phyloP scores from a whole-genome alignment of 148 eudicot species.

The Rhododendron henanense region DNA sequence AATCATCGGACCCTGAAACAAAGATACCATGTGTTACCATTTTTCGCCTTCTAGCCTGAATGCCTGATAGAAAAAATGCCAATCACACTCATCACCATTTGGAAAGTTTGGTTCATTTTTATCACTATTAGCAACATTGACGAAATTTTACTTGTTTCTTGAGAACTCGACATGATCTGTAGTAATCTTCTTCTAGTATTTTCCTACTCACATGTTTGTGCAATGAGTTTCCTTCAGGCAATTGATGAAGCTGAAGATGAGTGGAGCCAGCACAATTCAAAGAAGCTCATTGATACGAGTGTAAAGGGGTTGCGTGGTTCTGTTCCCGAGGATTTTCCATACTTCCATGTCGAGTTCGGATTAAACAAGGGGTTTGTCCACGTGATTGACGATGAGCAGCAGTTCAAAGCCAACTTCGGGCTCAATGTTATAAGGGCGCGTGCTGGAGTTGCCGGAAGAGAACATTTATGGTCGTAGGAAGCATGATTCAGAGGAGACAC shows the following conservation, averaged over 20 bases:
- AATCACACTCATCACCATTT: not conserved
- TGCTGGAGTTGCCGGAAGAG: conserved; percentile 66
- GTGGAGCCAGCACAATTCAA: conserved; percentile 95
- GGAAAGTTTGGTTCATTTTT: not conserved
- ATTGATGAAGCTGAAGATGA: conserved; percentile 97
- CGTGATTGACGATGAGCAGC: conserved; percentile 75
- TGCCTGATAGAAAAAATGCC: not conserved
- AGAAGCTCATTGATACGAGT: conserved; percentile 84
- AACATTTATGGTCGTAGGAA: conserved; percentile 70
- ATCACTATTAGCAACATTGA: not conserved
- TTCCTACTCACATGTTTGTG: not conserved
- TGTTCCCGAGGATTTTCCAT: conserved; percentile 85
- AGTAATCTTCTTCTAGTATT: not conserved
- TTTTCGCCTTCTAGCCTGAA: not conserved
- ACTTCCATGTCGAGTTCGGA: conserved; percentile 89
- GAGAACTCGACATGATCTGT: not conserved
- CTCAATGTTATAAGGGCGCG: conserved; percentile 74
- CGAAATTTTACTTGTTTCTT: not conserved
- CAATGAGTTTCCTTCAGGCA: conserved; percentile 40
- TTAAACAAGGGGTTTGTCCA: conserved; percentile 79
- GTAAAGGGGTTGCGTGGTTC: conserved; percentile 78
- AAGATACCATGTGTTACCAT: not conserved
- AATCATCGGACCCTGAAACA: not conserved
- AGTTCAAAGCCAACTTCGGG: conserved; percentile 68
- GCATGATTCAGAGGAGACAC: conserved; percentile 60